A percentile compares a stretch with the other conserved stretches of the same genome.
phyloP scores from a whole-genome alignment of 495 filamentous ascomycete species.

The Hypoxylon rickii region DNA sequence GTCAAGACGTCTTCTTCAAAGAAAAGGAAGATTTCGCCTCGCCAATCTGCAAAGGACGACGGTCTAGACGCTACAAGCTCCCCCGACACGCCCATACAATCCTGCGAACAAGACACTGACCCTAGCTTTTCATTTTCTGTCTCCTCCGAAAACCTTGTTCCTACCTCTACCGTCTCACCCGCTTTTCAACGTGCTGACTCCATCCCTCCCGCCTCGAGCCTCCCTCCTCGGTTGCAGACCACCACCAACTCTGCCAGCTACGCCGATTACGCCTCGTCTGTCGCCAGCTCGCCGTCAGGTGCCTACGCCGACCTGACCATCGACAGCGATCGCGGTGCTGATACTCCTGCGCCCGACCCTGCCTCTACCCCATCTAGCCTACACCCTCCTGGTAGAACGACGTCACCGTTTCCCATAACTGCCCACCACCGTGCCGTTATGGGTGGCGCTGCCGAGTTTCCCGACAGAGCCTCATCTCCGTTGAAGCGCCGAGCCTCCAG shows the following conservation, averaged over 20 bases:
- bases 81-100: constrained; percentile 53
- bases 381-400: constrained; percentile 35
- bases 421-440: constrained; percentile 54
- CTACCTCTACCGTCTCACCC: constrained; percentile 47
- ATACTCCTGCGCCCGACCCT: constrained; percentile 43
- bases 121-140: constrained; percentile 46
- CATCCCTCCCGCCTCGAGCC: constrained; percentile 49
- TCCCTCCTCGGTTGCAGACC: constrained; percentile 55
- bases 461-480: constrained; percentile 58
- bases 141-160: constrained; percentile 37
- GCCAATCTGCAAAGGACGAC: constrained; percentile 50
- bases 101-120: constrained; percentile 53
- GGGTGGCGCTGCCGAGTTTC: constrained; percentile 55
- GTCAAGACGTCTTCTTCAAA: constrained; percentile 89
- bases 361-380: constrained; percentile 11
- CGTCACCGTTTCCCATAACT: constrained; percentile 48
- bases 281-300: constrained; percentile 69
- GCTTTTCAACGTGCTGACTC: constrained; percentile 67
- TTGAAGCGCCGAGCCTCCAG: constrained; percentile 60
- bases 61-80: constrained; percentile 37
- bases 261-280: constrained; percentile 58
- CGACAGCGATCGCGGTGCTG: constrained; percentile 62
- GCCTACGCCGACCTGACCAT: constrained; percentile 75
- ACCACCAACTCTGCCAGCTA: constrained; percentile 44
- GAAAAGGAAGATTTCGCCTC: constrained; percentile 77